Evolutionary conservation across 108 stramenopile genomes (phyloP), one percentile per base, ranked within the genome.

Genomic region (Nitzschia sp.): DNA sequence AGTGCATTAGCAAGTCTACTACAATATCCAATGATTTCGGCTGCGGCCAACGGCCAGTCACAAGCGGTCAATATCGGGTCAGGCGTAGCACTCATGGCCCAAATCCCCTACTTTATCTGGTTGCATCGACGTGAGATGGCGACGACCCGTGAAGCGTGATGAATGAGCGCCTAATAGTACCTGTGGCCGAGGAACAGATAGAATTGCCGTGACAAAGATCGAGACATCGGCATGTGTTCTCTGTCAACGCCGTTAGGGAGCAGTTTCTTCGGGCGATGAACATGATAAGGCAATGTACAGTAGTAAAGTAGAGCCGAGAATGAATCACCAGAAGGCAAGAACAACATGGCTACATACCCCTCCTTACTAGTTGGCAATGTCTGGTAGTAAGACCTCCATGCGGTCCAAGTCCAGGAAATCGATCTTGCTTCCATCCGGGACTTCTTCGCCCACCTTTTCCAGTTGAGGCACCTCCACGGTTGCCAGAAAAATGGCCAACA

Each of bases 321-420:
- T n/a, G n/a, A n/a, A n/a, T n/a, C n/a, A n/a, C n/a, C n/a, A n/a
- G n/a, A n/a, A n/a, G n/a, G n/a, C n/a, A n/a, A n/a, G n/a, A n/a
- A n/a, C n/a, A n/a, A n/a, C n/a, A n/a, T n/a, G n/a, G n/a, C n/a
- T n/a, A n/a, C n/a, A n/a, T n/a, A n/a, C n/a, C n/a, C n/a, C n/a
- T n/a, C n/a, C n/a, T n/a, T n/a, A n/a, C n/a, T n/a, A n/a, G n/a
- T n/a, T n/a, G n/a, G n/a, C n/a, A n/a, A 41, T 11, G 13, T 41
- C 38, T 50, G 13, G 9, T 21, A 66, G 2, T 25, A 92, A 65
- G 1, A 91, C 86, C 62, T 87, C 82, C 27, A 67, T 55, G 30
- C 92, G 82, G 79, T 94, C 92, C 4, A 31, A 72, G 57, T 94
- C 92, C 25, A 94, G 54, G 72, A 94, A 94, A 66, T 94, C 92